A percentile compares a stretch with the other conserved stretches of the same genome.
These are phyloP conservation scores for Yamadazyma aaseri DNA, from an alignment of 1,139 yeast species.

Conservation along the genomic window DNA sequence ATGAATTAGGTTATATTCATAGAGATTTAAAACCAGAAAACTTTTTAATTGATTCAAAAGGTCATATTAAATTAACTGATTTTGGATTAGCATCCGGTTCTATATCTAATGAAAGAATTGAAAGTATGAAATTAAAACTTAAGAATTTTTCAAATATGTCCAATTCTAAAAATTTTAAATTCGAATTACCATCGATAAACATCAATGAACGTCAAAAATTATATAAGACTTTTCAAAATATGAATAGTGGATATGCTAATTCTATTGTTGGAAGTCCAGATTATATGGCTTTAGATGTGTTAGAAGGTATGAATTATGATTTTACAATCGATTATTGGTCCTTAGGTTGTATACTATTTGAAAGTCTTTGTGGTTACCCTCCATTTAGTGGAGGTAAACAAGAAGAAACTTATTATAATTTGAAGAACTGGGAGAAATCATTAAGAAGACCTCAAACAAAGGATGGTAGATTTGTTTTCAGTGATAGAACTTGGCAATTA, in stretches of 20 bases:
- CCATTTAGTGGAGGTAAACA: slow-evolving; percentile 94
- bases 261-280: slow-evolving; percentile 98
- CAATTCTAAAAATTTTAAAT: slow-evolving; percentile 44
- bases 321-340: slow-evolving; percentile 99
- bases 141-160: slow-evolving; percentile 67
- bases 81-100: slow-evolving; percentile 98
- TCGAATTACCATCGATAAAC: slow-evolving; percentile 72
- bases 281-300: slow-evolving; percentile 97
- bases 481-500: slow-evolving; percentile 95
- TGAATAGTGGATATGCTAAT: slow-evolving; percentile 51
- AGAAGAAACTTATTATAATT: slow-evolving; percentile 91
- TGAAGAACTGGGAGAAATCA: slow-evolving; percentile 90
- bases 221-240: slow-evolving; percentile 69
- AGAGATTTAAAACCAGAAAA: slow-evolving; percentile 98
- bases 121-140: slow-evolving; percentile 83
- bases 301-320: slow-evolving; percentile 91
- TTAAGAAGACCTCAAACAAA: slow-evolving; percentile 88
- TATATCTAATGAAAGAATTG: slow-evolving; percentile 89
- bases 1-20: slow-evolving; percentile 93
- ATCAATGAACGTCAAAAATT: slow-evolving; percentile 83
- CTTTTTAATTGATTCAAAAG: slow-evolving; percentile 88
- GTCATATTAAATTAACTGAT: slow-evolving; percentile 95
- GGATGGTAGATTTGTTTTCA: slow-evolving; percentile 87
- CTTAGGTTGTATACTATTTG: slow-evolving; percentile 91
- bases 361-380: slow-evolving; percentile 90